These are phyloP conservation scores for Coffea humblotiana DNA, from an alignment of 305 asterid genomes.

Conservation along the genomic window DNA sequence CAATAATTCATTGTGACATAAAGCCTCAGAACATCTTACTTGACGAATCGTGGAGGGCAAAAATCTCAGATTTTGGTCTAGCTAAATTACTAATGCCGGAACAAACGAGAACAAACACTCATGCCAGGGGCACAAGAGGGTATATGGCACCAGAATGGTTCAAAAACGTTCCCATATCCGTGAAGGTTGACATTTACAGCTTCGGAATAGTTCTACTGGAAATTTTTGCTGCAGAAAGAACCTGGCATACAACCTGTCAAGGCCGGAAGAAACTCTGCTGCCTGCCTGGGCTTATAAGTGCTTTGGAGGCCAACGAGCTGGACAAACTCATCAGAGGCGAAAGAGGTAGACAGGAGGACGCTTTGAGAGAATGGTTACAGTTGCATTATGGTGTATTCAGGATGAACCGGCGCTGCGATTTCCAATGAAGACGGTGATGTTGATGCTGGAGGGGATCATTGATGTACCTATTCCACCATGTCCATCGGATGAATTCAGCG, in stretches of 20 bases:
- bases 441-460: constrained; percentile 49
- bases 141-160: constrained; percentile 67
- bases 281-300: constrained; percentile 56
- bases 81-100: constrained; percentile 22
- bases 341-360: constrained; percentile 43
- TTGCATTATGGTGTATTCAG: constrained; percentile 65
- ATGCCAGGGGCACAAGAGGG: constrained; percentile 63
- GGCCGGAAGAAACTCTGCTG: constrained; percentile 39
- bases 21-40: constrained; percentile 61
- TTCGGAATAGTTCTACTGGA: constrained; percentile 42
- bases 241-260: constrained; percentile 11
- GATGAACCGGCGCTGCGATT: constrained; percentile 49
- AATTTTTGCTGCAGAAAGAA: constrained; percentile 9
- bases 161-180: constrained; percentile 45
- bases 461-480: constrained; percentile 33
- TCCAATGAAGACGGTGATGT: constrained; percentile 51
- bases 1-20: constrained; percentile 62
- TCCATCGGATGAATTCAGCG: constrained; percentile 6
- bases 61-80: constrained; percentile 1
- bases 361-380: constrained; percentile 36
- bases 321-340: constrained; percentile 34
- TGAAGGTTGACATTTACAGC: constrained; percentile 57
- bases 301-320: constrained; percentile 35
- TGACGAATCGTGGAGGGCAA: constrained; percentile 31
- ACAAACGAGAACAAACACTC: constrained; percentile 43